Percentiles rank a stretch among this genome's conserved stretches.
phyloP scores from a whole-genome alignment of 306 rosid species.

The Lathyrus tuberosus region DNA sequence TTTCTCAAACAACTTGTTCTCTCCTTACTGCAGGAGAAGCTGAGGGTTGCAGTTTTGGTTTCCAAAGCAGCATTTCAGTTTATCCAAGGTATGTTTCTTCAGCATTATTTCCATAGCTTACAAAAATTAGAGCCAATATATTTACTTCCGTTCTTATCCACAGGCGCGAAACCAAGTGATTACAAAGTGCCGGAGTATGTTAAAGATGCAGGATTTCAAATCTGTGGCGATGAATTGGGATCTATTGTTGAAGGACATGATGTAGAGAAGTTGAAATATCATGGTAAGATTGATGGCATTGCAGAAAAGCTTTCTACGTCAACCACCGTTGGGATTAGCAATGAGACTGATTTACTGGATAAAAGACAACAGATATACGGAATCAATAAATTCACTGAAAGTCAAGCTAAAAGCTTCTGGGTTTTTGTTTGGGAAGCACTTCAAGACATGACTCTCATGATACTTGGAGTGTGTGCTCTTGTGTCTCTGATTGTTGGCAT shows the following conservation, averaged over 20 bases:
- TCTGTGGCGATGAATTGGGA: constrained; percentile 89
- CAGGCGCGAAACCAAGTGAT: constrained; percentile 70
- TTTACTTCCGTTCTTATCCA: constrained; percentile 34
- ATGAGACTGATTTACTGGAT: constrained; percentile 44
- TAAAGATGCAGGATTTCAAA: constrained; percentile 75
- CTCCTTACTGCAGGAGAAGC: constrained; percentile 65
- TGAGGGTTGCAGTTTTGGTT: constrained; percentile 82
- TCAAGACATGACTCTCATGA: constrained; percentile 97
- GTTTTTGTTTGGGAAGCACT: constrained; percentile 98
- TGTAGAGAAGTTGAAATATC: constrained; percentile 67
- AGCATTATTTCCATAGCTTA: constrained; percentile 7
- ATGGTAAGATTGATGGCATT: constrained; percentile 72
- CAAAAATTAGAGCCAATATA: constrained; percentile 13
- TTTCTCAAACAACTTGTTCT: constrained; percentile 22
- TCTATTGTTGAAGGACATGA: constrained; percentile 87
- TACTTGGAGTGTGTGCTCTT: constrained; percentile 86
- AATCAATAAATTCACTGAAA: constrained; percentile 80
- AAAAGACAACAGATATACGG: constrained; percentile 69
- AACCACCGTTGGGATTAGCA: constrained; percentile 54
- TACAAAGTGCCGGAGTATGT: constrained; percentile 74
- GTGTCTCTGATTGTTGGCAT: constrained; percentile 84
- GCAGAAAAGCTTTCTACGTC: constrained; percentile 77
- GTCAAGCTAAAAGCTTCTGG: constrained; percentile 67
- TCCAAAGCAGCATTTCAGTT: constrained; percentile 90
- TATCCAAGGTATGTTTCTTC: constrained; percentile 59